Evolutionary conservation across 495 filamentous ascomycete species (phyloP).

Genomic region (Pseudomonodictys pantanalensis): DNA sequence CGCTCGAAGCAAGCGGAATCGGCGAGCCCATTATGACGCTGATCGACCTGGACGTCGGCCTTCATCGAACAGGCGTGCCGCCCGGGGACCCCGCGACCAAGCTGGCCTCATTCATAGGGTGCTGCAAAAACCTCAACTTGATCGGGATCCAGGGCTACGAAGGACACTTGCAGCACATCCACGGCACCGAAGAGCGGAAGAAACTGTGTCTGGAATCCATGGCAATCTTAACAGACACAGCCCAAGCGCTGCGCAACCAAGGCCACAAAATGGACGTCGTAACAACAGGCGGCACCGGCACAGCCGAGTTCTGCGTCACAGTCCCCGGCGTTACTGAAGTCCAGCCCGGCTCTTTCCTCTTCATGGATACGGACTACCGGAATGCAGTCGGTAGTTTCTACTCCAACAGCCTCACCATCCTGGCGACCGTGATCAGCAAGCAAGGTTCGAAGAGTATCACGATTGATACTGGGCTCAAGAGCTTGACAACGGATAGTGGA

Average conservation of each 20-base stretch:
- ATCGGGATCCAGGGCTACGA: conserved; percentile 37
- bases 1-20: conserved; percentile 26
- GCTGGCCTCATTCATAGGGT: conserved; percentile 11
- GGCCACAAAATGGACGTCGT: conserved; percentile 37
- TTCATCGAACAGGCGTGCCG: conserved; percentile 37
- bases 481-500: conserved; percentile 28
- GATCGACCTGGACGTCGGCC: conserved; percentile 40
- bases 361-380: conserved; percentile 43
- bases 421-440: conserved; percentile 27
- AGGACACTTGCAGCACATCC: conserved; percentile 41
- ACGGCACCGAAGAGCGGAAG: conserved; percentile 32
- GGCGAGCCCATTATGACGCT: conserved; percentile 29
- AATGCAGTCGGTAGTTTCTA: conserved; percentile 37
- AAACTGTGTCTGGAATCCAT: conserved; percentile 36
- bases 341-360: conserved; percentile 42
- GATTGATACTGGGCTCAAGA: conserved; percentile 28
- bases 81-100: conserved; percentile 28
- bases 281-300: conserved; percentile 41
- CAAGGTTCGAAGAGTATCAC: conserved; percentile 27
- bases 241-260: conserved; percentile 30
- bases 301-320: conserved; percentile 42
- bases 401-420: conserved; percentile 34
- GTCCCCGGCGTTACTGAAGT: conserved; percentile 38
- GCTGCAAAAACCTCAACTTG: conserved; percentile 14
- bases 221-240: conserved; percentile 34